Conservation (phyloP, 257 asterid genomes). For the Leptodermis oblonga region DNA sequence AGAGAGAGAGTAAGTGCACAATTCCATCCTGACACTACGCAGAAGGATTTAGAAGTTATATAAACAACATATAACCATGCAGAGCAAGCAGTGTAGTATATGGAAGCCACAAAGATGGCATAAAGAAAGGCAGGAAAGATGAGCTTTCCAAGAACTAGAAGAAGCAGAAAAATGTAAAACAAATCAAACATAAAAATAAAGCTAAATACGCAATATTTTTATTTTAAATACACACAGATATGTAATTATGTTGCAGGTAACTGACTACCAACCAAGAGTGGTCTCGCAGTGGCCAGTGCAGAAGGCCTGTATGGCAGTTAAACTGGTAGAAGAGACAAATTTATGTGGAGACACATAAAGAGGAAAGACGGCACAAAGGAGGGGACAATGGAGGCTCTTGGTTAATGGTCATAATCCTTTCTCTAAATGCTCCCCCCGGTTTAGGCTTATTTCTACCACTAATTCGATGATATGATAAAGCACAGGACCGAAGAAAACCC, state of each 20-base stretch:
- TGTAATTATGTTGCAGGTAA: neutral
- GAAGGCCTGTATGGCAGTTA: neutral
- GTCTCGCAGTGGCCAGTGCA: neutral
- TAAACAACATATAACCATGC: too few relatives aligned
- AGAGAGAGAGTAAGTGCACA: conserved; percentile 5
- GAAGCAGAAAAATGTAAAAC: neutral
- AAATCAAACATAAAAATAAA: neutral
- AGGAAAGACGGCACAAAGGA: neutral
- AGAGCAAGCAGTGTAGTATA: neutral
- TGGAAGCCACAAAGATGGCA: neutral
- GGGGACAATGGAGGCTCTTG: neutral
- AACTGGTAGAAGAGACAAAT: neutral
- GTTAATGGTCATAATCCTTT: neutral
- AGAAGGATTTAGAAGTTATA: neutral
- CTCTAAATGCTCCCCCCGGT: neutral
- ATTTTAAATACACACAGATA: neutral
- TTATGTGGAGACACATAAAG: neutral
- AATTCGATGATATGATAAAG: neutral
- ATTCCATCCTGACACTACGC: neutral
- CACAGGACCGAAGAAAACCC: neutral
- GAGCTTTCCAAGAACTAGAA: neutral
- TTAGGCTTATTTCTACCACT: conserved; percentile 1
- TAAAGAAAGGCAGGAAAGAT: neutral
- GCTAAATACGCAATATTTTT: neutral
- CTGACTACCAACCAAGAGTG: neutral